Evolutionary conservation across 2,329 filamentous ascomycete genomes (phyloP).

Genomic region (Phialocephala sp.): DNA sequence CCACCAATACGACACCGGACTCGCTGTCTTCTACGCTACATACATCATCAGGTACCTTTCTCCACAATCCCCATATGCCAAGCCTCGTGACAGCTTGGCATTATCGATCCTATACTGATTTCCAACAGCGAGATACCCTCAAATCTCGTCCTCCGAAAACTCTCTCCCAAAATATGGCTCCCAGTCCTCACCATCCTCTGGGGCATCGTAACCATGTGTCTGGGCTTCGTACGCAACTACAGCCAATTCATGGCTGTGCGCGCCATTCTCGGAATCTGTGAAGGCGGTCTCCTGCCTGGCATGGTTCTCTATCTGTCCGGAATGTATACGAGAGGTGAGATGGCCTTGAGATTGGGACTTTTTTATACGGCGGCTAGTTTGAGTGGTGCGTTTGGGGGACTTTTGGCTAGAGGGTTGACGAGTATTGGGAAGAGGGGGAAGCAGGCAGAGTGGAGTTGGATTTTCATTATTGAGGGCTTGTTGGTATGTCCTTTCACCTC

Average conservation of each 20-base stretch:
- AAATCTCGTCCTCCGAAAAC: constrained; percentile 61
- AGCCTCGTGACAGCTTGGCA: not conserved
- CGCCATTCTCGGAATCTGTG: constrained; percentile 65
- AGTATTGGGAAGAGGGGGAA: constrained; percentile 61
- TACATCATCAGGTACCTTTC: constrained; percentile 60
- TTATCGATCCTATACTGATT: not conserved
- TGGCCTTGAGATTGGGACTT: constrained; percentile 64
- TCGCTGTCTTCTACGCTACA: constrained; percentile 69
- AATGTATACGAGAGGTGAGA: constrained; percentile 58
- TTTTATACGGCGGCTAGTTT: constrained; percentile 72
- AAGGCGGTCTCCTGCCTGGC: constrained; percentile 69
- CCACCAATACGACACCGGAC: constrained; percentile 66
- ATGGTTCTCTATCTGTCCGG: constrained; percentile 71
- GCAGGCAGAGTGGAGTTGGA: constrained; percentile 54
- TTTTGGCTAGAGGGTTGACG: constrained; percentile 65
- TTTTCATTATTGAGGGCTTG: constrained; percentile 60
- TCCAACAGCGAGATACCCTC: constrained; percentile 55
- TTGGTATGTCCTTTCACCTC: constrained; percentile 46
- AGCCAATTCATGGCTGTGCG: constrained; percentile 65
- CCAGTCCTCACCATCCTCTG: constrained; percentile 67
- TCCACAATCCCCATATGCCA: not conserved
- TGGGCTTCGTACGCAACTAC: constrained; percentile 50
- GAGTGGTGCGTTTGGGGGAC: constrained; percentile 61
- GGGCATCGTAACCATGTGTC: constrained; percentile 71
- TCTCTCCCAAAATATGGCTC: constrained; percentile 63